A percentile compares a stretch with the other conserved stretches of the same genome.
These are phyloP conservation scores for Yamadazyma philogaea DNA, from an alignment of 805 yeast genomes.

Conservation along the genomic window DNA sequence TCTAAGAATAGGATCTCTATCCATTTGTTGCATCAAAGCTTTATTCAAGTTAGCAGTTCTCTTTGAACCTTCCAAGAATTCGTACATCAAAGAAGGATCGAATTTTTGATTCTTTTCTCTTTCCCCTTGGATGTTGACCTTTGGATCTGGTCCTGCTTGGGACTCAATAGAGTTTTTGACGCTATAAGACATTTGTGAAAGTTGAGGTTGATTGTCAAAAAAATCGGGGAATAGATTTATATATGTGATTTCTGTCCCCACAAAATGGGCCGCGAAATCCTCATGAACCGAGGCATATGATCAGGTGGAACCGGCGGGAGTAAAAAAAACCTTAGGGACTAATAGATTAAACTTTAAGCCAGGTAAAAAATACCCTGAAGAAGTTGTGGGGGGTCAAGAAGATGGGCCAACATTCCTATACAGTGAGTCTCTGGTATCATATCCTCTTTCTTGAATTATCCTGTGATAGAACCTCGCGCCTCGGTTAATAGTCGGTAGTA, in stretches of 20 bases:
- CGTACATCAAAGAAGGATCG: constrained; percentile 38
- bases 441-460: too few species aligned
- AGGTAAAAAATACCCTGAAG: too few species aligned
- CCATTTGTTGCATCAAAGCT: constrained; percentile 52
- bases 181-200: neutral
- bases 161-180: constrained; percentile 19
- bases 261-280: constrained; percentile 1
- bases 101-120: constrained; percentile 28
- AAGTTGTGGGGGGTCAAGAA: neutral
- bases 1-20: constrained; percentile 63
- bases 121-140: constrained; percentile 27
- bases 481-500: too few species aligned
- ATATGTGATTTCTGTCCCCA: constrained; percentile 5
- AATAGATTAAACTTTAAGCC: too few species aligned
- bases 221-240: neutral
- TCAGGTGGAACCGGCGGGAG: too few species aligned
- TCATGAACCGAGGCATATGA: constrained; percentile 3
- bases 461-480: too few species aligned
- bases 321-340: too few species aligned
- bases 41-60: constrained; percentile 47
- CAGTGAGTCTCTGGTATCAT: too few species aligned
- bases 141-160: constrained; percentile 33
- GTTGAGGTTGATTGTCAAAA: neutral
- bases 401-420: too few species aligned
- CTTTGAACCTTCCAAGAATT: constrained; percentile 39